Evolutionary conservation across 345 rosid genomes (phyloP).

Genomic region (Eucalyptus cladocalyx): DNA sequence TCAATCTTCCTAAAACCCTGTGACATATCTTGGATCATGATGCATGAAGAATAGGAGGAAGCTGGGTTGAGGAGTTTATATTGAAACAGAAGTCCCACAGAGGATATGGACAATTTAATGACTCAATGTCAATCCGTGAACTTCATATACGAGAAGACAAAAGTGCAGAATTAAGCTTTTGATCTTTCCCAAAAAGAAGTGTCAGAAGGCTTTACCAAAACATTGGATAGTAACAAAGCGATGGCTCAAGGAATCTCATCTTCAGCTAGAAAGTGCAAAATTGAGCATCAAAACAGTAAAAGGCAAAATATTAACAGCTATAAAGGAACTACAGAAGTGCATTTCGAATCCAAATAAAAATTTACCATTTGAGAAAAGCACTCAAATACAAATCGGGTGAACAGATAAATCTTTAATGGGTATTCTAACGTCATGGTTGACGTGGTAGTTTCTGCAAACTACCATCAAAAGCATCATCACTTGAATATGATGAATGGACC

Average conservation of each 20-base stretch:
- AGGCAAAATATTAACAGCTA: no score
- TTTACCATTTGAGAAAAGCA: background rate
- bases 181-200: background rate
- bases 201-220: background rate
- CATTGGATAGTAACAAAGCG: background rate
- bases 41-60: background rate
- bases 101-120: background rate
- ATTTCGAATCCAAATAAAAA: background rate
- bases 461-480: background rate
- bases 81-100: background rate
- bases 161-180: background rate
- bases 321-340: background rate
- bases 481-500: background rate
- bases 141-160: background rate
- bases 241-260: background rate
- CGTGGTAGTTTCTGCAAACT: background rate
- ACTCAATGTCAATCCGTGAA: background rate
- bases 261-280: background rate
- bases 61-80: background rate
- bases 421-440: background rate
- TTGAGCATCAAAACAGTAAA: background rate
- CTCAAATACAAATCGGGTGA: background rate
- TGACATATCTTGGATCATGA: background rate
- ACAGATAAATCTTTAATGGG: background rate
- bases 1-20: slow-evolving; percentile 62